Base-by-base conservation (phyloP, 495 filamentous ascomycete species). In the Cryomyces minteri region DNA sequence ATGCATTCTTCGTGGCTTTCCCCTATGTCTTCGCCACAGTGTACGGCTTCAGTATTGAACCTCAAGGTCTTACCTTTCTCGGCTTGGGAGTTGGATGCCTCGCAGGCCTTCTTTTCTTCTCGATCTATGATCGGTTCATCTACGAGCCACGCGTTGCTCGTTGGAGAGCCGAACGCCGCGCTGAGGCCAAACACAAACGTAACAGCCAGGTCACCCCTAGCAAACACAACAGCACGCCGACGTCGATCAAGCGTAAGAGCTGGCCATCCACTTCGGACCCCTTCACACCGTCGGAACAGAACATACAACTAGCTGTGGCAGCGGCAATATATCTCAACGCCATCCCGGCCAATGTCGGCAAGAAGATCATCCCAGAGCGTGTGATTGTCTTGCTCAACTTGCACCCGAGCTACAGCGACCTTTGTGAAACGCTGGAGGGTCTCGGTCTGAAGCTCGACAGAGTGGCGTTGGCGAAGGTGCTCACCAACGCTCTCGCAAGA, bases 1-100 rank as follows among this genome's bases (percentile, higher is more conserved):
- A 65, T 43, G 54, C 60, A 32, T 62, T 51, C 51, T 68, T 68
- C 57, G 64, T 66, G 50, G 48, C 61, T 5, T 59, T 68, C 18
- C 65, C 65, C 0, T 56, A 53, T 5, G 64, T 64, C 28, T 46
- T 67, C 1, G 43, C 47, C 4, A 40, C 50, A 14, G 56, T 57
- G 5, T 67, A 67, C 52, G 48, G 43, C 31, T 68, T 62, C 52
- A 58, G 54, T 8, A 40, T 58, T 11, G 49, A 58, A 14, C 49
- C 55, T 43, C 57, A 51, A 31, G 65, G 64, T 4, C 49, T 65
- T 11, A 62, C 64, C n/a, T 67, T 68, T 47, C 47, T 52, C 37
- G 9, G 12, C 34, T 14, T 38, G 34, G 9, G 9, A 9, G 34
- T 10, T 38, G 34, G 9, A 38, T 38, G 12, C 34, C 34, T 14